Percentiles rank a stretch among this genome's conserved stretches.
Evolutionary conservation across 2,329 filamentous ascomycete genomes (phyloP).

Genomic region (Fusarium penzigii): DNA sequence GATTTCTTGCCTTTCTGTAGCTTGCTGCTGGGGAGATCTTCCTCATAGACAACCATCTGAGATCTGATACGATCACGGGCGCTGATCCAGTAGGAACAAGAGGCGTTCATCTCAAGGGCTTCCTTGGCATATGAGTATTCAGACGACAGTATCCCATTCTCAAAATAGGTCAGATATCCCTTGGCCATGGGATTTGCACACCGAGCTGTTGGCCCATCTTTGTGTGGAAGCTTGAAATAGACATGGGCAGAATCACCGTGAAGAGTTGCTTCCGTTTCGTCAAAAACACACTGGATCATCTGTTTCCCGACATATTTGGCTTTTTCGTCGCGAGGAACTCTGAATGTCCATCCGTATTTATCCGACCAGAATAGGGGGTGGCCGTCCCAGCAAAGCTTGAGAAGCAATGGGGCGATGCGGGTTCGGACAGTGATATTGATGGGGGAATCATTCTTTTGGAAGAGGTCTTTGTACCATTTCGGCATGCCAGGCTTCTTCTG

Average conservation of each 20-base stretch:
- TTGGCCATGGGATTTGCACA: slow-evolving; percentile 91
- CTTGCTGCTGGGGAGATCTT: slow-evolving; percentile 48
- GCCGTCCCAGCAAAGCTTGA: slow-evolving; percentile 86
- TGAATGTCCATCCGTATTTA: slow-evolving; percentile 90
- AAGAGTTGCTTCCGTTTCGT: slow-evolving; percentile 67
- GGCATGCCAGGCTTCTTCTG: slow-evolving; percentile 97
- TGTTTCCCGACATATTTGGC: slow-evolving; percentile 69
- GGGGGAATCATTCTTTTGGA: slow-evolving; percentile 63
- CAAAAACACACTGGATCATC: slow-evolving; percentile 75
- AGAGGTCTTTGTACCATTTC: slow-evolving; percentile 93
- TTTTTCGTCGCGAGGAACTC: slow-evolving; percentile 64
- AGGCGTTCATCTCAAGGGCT: slow-evolving; percentile 96
- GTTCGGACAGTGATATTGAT: slow-evolving; percentile 85
- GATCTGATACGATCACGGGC: slow-evolving; percentile 88
- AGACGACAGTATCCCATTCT: slow-evolving; percentile 83
- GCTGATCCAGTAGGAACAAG: slow-evolving; percentile 98
- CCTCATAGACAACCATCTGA: slow-evolving; percentile 91
- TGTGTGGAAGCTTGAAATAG: slow-evolving; percentile 96
- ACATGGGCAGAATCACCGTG: slow-evolving; percentile 64
- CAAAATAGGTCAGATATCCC: slow-evolving; percentile 86
- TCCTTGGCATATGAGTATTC: slow-evolving; percentile 90
- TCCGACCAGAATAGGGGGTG: slow-evolving; percentile 92
- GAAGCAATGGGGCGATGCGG: slow-evolving; percentile 79
- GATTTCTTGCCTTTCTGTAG: slow-evolving; percentile 4
- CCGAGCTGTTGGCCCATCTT: slow-evolving; percentile 83